phyloP scores from a whole-genome alignment of 2,329 filamentous ascomycete genomes.

The Fusarium tanahbumbuense region DNA sequence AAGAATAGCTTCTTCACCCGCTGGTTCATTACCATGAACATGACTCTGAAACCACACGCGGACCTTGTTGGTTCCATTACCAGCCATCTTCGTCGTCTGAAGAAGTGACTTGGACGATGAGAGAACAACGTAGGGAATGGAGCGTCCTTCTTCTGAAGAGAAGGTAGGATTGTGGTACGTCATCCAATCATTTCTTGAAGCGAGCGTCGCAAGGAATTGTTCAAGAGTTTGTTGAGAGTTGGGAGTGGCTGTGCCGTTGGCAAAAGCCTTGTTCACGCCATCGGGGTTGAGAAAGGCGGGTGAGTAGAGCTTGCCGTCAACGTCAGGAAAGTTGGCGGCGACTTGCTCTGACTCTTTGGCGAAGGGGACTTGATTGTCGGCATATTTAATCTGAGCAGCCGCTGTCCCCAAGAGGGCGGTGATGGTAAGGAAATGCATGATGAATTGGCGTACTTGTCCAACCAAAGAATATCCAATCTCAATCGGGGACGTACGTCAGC shows the following conservation, averaged over 20 bases:
- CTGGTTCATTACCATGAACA: slow-evolving; percentile 51
- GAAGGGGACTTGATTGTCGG: slow-evolving; percentile 16
- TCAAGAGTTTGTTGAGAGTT: slow-evolving; percentile 13
- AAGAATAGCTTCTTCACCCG: slow-evolving; percentile 47
- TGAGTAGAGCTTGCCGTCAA: slow-evolving; percentile 26
- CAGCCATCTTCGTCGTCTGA: not conserved
- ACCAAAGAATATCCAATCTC: too few species aligned
- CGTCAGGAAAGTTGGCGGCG: slow-evolving; percentile 26
- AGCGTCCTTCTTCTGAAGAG: slow-evolving; percentile 27
- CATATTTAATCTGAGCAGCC: slow-evolving; percentile 15
- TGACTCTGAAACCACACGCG: slow-evolving; percentile 49
- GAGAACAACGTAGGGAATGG: slow-evolving; percentile 32
- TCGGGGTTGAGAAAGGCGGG: slow-evolving; percentile 23
- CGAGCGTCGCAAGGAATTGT: slow-evolving; percentile 12
- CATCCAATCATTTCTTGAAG: slow-evolving; percentile 29
- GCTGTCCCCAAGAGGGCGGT: not conserved
- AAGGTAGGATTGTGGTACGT: slow-evolving; percentile 27
- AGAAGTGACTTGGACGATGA: slow-evolving; percentile 1
- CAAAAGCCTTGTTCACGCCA: not conserved
- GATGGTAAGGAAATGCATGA: not conserved
- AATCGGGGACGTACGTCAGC: not conserved
- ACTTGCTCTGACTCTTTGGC: not conserved
- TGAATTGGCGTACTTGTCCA: not conserved
- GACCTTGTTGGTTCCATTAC: slow-evolving; percentile 40
- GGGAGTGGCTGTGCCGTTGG: slow-evolving; percentile 28